Percentiles rank a stretch among this genome's conserved stretches.
phyloP scores from a whole-genome alignment of 495 filamentous ascomycete genomes.

The Parathielavia hyrcaniae region DNA sequence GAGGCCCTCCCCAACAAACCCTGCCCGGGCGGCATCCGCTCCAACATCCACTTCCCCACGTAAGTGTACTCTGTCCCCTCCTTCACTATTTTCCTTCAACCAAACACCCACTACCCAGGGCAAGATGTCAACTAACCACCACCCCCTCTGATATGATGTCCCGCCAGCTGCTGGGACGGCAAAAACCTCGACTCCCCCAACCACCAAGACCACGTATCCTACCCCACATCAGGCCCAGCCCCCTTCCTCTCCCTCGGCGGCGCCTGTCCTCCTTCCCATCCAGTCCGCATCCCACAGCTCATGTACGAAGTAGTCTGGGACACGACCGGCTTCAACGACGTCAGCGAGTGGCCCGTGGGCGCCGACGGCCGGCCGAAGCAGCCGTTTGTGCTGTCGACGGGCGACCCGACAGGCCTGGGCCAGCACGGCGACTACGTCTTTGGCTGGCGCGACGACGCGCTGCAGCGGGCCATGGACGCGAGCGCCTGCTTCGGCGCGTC shows the following conservation, averaged over 20 bases:
- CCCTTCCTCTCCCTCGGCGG: conserved; percentile 42
- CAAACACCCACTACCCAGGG: too few species aligned
- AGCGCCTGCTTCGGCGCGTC: conserved; percentile 38
- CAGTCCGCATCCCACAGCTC: conserved; percentile 45
- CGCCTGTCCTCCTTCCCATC: conserved; percentile 44
- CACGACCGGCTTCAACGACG: conserved; percentile 44
- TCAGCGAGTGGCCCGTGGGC: conserved; percentile 41
- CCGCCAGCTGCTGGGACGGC: conserved; percentile 52
- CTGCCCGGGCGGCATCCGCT: conserved; percentile 45
- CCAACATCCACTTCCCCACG: conserved; percentile 50
- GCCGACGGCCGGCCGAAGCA: conserved; percentile 43
- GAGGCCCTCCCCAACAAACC: conserved; percentile 37
- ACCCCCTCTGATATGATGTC: background rate
- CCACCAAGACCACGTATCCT: conserved; percentile 48
- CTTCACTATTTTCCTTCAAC: background rate
- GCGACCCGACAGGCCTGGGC: conserved; percentile 41
- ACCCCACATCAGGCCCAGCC: conserved; percentile 44
- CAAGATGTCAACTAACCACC: background rate
- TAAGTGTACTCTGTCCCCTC: conserved; percentile 18
- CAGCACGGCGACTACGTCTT: conserved; percentile 50
- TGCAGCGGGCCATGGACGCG: conserved; percentile 47
- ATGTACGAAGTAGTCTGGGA: conserved; percentile 51
- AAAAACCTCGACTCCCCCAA: conserved; percentile 49
- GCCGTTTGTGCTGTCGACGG: conserved; percentile 45
- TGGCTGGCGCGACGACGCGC: conserved; percentile 43